Percentiles rank a stretch among this genome's conserved stretches.
These are phyloP conservation scores for Cutaneotrichosporon arboriforme DNA, from an alignment of 1,284 basidiomycete species.

Conservation along the genomic window DNA sequence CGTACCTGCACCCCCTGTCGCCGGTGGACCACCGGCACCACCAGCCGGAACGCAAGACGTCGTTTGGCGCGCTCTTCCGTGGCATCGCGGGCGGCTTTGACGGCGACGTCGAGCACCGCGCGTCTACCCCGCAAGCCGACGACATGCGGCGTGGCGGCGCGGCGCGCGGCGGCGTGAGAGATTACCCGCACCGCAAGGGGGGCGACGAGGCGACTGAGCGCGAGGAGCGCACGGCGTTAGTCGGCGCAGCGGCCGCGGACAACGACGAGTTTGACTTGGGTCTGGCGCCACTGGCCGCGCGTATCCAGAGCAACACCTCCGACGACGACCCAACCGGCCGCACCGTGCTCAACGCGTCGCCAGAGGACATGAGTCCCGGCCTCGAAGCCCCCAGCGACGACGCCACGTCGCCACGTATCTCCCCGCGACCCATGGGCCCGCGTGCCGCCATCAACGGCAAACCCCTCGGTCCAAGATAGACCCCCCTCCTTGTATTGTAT, in stretches of 20 bases:
- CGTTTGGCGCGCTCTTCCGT: background rate
- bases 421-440: too few relatives aligned
- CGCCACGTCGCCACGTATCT: too few relatives aligned
- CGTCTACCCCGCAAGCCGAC: background rate
- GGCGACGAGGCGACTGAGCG: constrained; percentile 23
- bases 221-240: constrained; percentile 32
- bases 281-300: background rate
- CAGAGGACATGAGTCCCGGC: background rate
- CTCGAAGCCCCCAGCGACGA: background rate
- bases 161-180: constrained; percentile 22
- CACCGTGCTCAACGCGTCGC: background rate
- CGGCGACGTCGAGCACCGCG: constrained; percentile 13
- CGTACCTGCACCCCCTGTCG: background rate
- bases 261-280: constrained; percentile 1
- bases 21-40: background rate
- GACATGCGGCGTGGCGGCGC: constrained; percentile 21
- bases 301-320: background rate
- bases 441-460: too few relatives aligned
- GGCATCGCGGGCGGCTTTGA: background rate
- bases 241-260: constrained; percentile 7
- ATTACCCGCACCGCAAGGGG: constrained; percentile 34
- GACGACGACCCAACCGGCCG: background rate
- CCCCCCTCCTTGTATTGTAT: too few relatives aligned
- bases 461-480: too few relatives aligned
- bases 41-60: constrained; percentile 7